A percentile compares a stretch with the other conserved stretches of the same genome.
phyloP scores from a whole-genome alignment of 371 early-diverging fungal species.

The Rhizopus microsporus region DNA sequence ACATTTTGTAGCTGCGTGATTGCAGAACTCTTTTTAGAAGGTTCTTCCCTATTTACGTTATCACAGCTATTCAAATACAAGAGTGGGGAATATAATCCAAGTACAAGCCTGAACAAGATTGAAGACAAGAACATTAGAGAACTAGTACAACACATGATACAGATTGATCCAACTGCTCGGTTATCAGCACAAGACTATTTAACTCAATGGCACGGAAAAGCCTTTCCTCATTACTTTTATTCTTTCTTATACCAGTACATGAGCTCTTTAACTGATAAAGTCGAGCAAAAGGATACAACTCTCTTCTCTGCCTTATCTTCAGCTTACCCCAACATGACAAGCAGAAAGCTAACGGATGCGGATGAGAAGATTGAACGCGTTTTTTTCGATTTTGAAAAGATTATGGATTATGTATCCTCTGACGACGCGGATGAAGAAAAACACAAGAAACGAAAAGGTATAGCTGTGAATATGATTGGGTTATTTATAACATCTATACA shows the following conservation, averaged over 20 bases:
- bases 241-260: conserved; percentile 81
- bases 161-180: conserved; percentile 76
- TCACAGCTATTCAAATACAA: conserved; percentile 90
- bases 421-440: conserved; percentile 23
- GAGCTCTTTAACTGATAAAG: conserved; percentile 64
- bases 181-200: conserved; percentile 73
- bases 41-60: conserved; percentile 84
- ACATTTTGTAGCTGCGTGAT: conserved; percentile 76
- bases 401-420: conserved; percentile 57
- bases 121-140: conserved; percentile 75
- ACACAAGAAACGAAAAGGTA: conserved; percentile 8
- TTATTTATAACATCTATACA: conserved; percentile 13
- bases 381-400: conserved; percentile 75
- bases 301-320: conserved; percentile 30
- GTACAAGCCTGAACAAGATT: conserved; percentile 71
- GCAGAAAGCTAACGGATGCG: conserved; percentile 53
- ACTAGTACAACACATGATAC: conserved; percentile 85
- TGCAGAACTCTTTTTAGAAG: conserved; percentile 93
- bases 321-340: conserved; percentile 25
- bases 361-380: conserved; percentile 81
- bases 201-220: conserved; percentile 71
- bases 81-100: conserved; percentile 74
- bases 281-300: conserved; percentile 18
- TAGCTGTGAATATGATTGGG: background rate
- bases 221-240: conserved; percentile 78